Evolutionary conservation across 2,329 filamentous ascomycete species (phyloP).

Genomic region (Akanthomyces dipterigenus): DNA sequence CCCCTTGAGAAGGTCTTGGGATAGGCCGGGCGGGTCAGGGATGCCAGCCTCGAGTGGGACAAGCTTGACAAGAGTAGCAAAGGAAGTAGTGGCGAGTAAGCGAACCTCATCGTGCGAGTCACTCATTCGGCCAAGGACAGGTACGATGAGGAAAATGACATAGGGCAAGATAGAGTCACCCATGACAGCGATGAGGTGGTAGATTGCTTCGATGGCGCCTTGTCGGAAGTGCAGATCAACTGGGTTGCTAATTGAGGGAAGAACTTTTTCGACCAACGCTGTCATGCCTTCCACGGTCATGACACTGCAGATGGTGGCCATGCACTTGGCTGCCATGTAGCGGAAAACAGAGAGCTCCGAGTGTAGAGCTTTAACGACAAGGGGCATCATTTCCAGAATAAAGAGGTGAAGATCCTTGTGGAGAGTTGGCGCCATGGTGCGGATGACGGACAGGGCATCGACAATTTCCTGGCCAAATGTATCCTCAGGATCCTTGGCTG

Average conservation of each 20-base stretch:
- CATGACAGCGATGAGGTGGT: slow-evolving; percentile 97
- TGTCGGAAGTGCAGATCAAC: slow-evolving; percentile 84
- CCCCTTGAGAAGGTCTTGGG: slow-evolving; percentile 78
- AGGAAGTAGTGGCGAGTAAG: slow-evolving; percentile 90
- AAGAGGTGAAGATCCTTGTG: slow-evolving; percentile 69
- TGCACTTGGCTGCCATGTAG: slow-evolving; percentile 94
- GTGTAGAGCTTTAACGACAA: slow-evolving; percentile 81
- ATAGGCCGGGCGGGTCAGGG: slow-evolving; percentile 89
- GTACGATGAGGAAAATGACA: slow-evolving; percentile 97
- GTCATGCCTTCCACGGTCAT: slow-evolving; percentile 95
- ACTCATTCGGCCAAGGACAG: slow-evolving; percentile 94
- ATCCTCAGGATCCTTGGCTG: slow-evolving; percentile 66
- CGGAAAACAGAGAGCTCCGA: slow-evolving; percentile 86
- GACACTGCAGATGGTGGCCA: slow-evolving; percentile 95
- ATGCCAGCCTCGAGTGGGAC: slow-evolving; percentile 96
- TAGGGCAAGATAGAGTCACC: slow-evolving; percentile 93
- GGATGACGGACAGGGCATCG: slow-evolving; percentile 86
- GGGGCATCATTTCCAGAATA: slow-evolving; percentile 74
- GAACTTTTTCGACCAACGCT: slow-evolving; percentile 83
- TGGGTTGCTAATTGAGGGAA: slow-evolving; percentile 87
- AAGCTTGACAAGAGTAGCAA: slow-evolving; percentile 93
- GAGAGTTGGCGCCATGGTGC: slow-evolving; percentile 88
- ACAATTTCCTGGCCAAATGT: slow-evolving; percentile 85
- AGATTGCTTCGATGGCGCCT: slow-evolving; percentile 90
- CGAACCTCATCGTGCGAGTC: slow-evolving; percentile 95